Percentiles rank a stretch among this genome's conserved stretches.
Evolutionary conservation across 441 rosid genomes (phyloP).

Genomic region (Eruca vesicaria): DNA sequence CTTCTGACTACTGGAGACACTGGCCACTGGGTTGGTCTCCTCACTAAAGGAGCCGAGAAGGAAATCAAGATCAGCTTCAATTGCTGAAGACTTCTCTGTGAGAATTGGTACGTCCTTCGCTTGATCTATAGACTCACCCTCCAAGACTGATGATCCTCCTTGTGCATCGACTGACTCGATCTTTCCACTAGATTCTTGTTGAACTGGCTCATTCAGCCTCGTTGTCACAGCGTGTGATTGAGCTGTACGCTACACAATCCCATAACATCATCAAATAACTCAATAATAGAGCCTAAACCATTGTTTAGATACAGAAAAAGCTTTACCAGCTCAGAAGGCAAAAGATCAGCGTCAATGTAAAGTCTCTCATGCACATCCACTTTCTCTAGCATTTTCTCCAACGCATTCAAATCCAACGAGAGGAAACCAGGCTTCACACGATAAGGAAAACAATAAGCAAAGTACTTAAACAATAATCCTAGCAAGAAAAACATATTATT

Average conservation of each 20-base stretch:
- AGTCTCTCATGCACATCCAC: slow-evolving; percentile 66
- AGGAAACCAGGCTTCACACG: slow-evolving; percentile 54
- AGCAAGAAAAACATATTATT: slow-evolving; percentile 32
- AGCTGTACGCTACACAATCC: slow-evolving; percentile 33
- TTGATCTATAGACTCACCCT: slow-evolving; percentile 24
- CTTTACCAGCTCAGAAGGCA: slow-evolving; percentile 60
- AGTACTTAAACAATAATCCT: background rate
- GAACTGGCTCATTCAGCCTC: slow-evolving; percentile 24
- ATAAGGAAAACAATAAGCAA: background rate
- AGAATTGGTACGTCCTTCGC: slow-evolving; percentile 25
- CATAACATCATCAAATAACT: slow-evolving; percentile 3
- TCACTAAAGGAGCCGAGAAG: slow-evolving; percentile 57
- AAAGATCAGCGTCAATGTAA: slow-evolving; percentile 69
- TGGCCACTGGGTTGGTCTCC: slow-evolving; percentile 9
- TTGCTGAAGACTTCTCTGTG: slow-evolving; percentile 42
- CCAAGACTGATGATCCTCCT: slow-evolving; percentile 12
- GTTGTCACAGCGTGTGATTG: slow-evolving; percentile 24
- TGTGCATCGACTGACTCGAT: background rate
- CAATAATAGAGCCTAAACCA: background rate
- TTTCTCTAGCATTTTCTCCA: slow-evolving; percentile 59
- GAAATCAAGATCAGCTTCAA: slow-evolving; percentile 68
- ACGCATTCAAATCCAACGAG: slow-evolving; percentile 62
- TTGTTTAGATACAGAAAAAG: background rate
- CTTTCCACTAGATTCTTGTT: slow-evolving; percentile 27
- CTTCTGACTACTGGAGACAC: background rate